These are phyloP conservation scores for Cephalotrichum gorgonifer DNA, from an alignment of 2,329 filamentous ascomycete genomes.

Conservation along the genomic window DNA sequence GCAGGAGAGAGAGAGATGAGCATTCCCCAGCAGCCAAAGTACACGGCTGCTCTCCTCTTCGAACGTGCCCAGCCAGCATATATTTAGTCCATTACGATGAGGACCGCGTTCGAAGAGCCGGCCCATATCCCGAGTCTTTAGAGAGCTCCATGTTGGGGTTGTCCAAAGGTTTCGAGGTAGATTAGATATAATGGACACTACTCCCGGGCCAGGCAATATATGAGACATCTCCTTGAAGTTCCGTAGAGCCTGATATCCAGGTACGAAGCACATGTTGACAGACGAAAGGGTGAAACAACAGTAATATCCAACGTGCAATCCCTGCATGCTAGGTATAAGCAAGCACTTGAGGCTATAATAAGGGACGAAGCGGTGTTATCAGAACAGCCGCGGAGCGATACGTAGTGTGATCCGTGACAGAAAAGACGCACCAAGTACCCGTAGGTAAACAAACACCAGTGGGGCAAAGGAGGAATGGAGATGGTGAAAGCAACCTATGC, in stretches of 20 bases:
- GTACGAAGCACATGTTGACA: not conserved
- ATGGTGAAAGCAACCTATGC: too few species aligned
- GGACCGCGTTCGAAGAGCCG: not conserved
- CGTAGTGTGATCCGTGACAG: not conserved
- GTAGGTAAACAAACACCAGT: too few species aligned
- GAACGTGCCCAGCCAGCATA: too few species aligned
- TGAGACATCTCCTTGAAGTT: not conserved
- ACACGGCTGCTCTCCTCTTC: too few species aligned
- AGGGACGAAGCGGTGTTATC: constrained; percentile 1
- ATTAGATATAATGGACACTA: not conserved
- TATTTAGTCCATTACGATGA: not conserved
- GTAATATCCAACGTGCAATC: not conserved
- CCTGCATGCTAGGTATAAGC: not conserved
- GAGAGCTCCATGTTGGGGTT: too few species aligned
- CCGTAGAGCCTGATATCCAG: not conserved
- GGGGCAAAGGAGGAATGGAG: not conserved
- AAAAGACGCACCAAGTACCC: not conserved
- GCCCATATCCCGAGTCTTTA: too few species aligned
- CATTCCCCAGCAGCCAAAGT: too few species aligned
- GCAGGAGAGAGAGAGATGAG: not conserved
- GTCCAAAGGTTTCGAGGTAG: too few species aligned
- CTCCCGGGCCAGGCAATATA: not conserved
- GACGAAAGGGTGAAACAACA: not conserved
- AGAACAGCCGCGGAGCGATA: constrained; percentile 2
- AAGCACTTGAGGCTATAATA: not conserved